Evolutionary conservation across 2,329 filamentous ascomycete species (phyloP).

Genomic region (Lomentospora prolificans): DNA sequence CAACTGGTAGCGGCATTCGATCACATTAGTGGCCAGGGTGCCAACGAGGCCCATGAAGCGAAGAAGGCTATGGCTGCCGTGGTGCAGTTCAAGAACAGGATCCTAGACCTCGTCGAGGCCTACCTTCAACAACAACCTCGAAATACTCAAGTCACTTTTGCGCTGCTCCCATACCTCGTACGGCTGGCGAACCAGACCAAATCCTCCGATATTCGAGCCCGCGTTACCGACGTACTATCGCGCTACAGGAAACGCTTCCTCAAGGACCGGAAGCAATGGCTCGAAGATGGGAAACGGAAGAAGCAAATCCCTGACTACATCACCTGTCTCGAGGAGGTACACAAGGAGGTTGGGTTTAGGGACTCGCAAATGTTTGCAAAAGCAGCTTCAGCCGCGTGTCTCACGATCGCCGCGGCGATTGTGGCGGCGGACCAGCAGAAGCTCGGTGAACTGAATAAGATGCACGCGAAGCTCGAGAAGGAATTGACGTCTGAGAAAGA

Average conservation of each 20-base stretch:
- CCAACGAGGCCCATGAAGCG: slow-evolving; percentile 69
- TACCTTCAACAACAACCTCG: slow-evolving; percentile 70
- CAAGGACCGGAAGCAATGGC: slow-evolving; percentile 33
- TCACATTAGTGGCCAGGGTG: slow-evolving; percentile 53
- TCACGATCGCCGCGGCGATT: slow-evolving; percentile 56
- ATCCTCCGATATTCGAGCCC: slow-evolving; percentile 64
- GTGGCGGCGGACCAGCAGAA: slow-evolving; percentile 42
- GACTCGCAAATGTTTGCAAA: slow-evolving; percentile 62
- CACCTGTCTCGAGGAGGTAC: slow-evolving; percentile 54
- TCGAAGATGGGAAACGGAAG: slow-evolving; percentile 31
- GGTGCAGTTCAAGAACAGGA: slow-evolving; percentile 87
- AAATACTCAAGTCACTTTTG: slow-evolving; percentile 53
- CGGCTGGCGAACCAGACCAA: slow-evolving; percentile 63
- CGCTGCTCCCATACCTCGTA: slow-evolving; percentile 65
- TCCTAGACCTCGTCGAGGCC: slow-evolving; percentile 77
- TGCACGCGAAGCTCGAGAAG: slow-evolving; percentile 46
- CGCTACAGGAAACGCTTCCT: slow-evolving; percentile 59
- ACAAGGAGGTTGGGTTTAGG: slow-evolving; percentile 54
- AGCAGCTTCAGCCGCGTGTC: slow-evolving; percentile 62
- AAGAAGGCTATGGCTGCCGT: slow-evolving; percentile 82
- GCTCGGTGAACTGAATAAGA: slow-evolving; percentile 44
- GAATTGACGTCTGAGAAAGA: slow-evolving; percentile 49
- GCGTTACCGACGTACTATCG: slow-evolving; percentile 62
- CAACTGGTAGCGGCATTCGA: slow-evolving; percentile 80
- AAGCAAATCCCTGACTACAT: slow-evolving; percentile 32